Evolutionary conservation across 192 early-diverging fungal species (phyloP).

Genomic region (Umbelopsis sp.): DNA sequence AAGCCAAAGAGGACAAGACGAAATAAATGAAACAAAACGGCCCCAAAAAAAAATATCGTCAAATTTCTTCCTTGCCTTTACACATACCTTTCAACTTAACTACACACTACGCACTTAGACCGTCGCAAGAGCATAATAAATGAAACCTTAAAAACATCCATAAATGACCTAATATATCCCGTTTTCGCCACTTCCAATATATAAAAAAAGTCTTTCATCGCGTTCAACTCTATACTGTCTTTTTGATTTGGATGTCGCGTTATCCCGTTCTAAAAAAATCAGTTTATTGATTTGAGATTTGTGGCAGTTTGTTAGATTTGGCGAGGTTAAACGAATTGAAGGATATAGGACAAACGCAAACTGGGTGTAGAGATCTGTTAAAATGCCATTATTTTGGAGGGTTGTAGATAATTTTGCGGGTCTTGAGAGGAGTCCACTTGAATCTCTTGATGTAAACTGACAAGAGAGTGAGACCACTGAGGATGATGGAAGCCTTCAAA

Average conservation of each 20-base stretch:
- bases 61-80: too few relatives aligned
- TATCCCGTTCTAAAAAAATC: slow-evolving; percentile 18
- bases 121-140: neutral
- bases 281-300: slow-evolving; percentile 14
- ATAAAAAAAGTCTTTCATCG: too few relatives aligned
- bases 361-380: slow-evolving; percentile 20
- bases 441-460: slow-evolving; percentile 90
- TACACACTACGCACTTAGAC: slow-evolving; percentile 8
- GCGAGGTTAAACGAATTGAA: slow-evolving; percentile 21
- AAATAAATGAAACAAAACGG: too few relatives aligned
- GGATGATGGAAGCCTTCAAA: slow-evolving; percentile 79
- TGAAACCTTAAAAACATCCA: neutral
- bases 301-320: slow-evolving; percentile 18
- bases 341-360: slow-evolving; percentile 21
- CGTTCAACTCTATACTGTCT: neutral
- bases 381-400: slow-evolving; percentile 18
- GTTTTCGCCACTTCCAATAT: neutral
- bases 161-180: too few relatives aligned
- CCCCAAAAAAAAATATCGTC: too few relatives aligned
- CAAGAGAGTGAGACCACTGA: slow-evolving; percentile 69
- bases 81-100: too few relatives aligned
- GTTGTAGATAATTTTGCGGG: slow-evolving; percentile 89
- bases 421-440: slow-evolving; percentile 92
- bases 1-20: too few relatives aligned
- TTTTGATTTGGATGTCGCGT: neutral